Evolutionary conservation across 2,329 filamentous ascomycete species (phyloP), one percentile per base, ranked within the genome.

Genomic region (Clarireedia hainanense): DNA sequence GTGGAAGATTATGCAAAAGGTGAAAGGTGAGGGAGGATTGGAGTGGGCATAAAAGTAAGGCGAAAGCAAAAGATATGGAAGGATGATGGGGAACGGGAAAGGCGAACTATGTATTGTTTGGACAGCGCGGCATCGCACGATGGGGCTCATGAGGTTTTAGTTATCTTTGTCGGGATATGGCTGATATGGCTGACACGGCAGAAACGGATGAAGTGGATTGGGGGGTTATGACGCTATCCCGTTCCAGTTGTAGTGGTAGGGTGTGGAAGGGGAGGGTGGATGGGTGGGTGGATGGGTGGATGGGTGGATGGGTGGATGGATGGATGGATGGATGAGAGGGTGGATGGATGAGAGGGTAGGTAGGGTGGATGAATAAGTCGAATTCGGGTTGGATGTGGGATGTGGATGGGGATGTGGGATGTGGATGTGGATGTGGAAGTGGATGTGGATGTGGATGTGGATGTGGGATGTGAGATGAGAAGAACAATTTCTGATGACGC

Each of bases 41-140:
- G 52, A 56, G 55, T 39, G 14, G 30, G 30, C 39, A 55, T 56
- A 66, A 64, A 64, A 64, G 58, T 62, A 65, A 60, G 64, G 63
- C 62, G 64, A 52, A 61, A 60, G 52, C 50, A 56, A 43, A 46
- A 40, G 37, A 50, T 50, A 52, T 20, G 27, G 26, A 42, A 55
- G 45, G 50, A 47, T 51, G 54, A 61, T 56, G 58, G 60, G 60
- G 57, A 56, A 56, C 55, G 47, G 46, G 53, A 55, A 47, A 52
- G 43, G 50, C 60, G 61, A 62, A 61, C 63, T 66, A 63, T 58
- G 61, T 64, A 65, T 64, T 64, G 56, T 57, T 59, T 51, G 47
- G 52, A 40, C 47, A 55, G 57, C 55, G 47, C 55, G 36, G 56
- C 54, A 57, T 49, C 26, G 40, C 37, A 62, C 59, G 59, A 52